phyloP scores from a whole-genome alignment of 1,284 basidiomycete genomes.

The Irpex lacteus region DNA sequence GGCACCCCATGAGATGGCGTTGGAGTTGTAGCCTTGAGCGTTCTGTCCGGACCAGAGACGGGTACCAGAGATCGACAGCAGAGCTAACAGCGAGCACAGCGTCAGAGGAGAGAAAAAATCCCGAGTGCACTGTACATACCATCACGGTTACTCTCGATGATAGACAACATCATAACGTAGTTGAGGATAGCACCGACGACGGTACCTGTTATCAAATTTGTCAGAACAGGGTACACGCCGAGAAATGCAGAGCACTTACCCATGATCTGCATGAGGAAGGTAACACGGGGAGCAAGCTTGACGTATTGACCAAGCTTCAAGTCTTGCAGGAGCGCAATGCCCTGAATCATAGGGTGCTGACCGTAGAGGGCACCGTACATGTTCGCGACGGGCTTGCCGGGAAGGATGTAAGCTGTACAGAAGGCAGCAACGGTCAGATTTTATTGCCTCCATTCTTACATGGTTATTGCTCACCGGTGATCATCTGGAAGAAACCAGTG shows the following conservation, averaged over 20 bases:
- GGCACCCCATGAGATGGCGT: conserved; percentile 60
- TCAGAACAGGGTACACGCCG: neutral
- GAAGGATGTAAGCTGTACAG: conserved; percentile 38
- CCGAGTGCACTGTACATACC: conserved; percentile 23
- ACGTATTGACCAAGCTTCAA: conserved; percentile 51
- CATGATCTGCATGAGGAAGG: conserved; percentile 55
- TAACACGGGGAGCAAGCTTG: conserved; percentile 62
- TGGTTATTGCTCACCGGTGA: conserved; percentile 15
- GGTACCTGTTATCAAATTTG: conserved; percentile 23
- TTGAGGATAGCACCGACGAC: conserved; percentile 34
- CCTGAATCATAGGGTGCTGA: conserved; percentile 36
- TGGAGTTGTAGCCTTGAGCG: conserved; percentile 44
- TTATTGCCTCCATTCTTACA: neutral
- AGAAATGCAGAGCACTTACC: conserved; percentile 25
- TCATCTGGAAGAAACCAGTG: conserved; percentile 31
- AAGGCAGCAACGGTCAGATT: conserved; percentile 21
- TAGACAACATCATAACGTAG: conserved; percentile 49
- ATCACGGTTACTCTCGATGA: conserved; percentile 41
- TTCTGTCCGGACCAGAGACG: conserved; percentile 51
- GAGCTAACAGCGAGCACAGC: conserved; percentile 13
- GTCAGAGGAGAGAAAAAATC: neutral
- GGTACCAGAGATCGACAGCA: conserved; percentile 31
- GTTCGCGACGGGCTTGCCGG: conserved; percentile 44
- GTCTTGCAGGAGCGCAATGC: conserved; percentile 45
- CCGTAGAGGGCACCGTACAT: conserved; percentile 56